Base-by-base conservation (phyloP, 2,329 filamentous ascomycete species). In the Akanthomyces dipterigenus region DNA sequence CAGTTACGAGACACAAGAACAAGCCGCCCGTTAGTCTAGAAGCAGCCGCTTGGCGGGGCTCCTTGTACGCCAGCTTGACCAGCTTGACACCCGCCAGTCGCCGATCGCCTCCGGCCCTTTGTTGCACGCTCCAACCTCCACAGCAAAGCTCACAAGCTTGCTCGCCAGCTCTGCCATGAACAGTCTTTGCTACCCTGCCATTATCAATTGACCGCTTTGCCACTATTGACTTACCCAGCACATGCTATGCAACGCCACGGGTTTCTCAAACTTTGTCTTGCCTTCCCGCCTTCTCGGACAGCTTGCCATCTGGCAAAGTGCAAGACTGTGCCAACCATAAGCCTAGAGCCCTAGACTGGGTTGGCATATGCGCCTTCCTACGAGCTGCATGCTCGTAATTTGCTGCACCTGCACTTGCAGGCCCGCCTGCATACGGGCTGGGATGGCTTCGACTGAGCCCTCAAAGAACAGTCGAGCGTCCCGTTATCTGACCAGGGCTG, bases 351-450 rank as follows among this genome's bases (percentile, higher is more conserved):
- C 42, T 58, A 28, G 43, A 58, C 34, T 24, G 31, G 42, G 31
- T 38, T 57, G 43, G 55, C 34, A 42, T 45, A 60, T 60, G 56
- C 56, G 45, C 40, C 55, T 57, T 8, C 55, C 26, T 38, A 20
- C 7, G 55, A 48, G 43, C 55, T 60, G 48, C 56, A 60, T 60
- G 31, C 45, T 60, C 48, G 36, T 60, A 60, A 60, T 60, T 60
- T 60, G 40, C 48, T 60, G 46, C 56, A 53, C 56, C 26, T 58
- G 56, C 38, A 60, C 56, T 20, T 60, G 56, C 56, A 60, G 56
- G 56, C 26, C 45, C 46, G 56, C 56, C 46, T 60, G 56, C 56
- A 53, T 60, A 53, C 31, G 46, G 38, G 24, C 48, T 48, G 38
- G 55, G 36, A 60, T 60, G 46, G 56, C 38, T 40, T 22, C 20